Base-by-base conservation (phyloP, 345 rosid species). In the Lepidium sativum region DNA sequence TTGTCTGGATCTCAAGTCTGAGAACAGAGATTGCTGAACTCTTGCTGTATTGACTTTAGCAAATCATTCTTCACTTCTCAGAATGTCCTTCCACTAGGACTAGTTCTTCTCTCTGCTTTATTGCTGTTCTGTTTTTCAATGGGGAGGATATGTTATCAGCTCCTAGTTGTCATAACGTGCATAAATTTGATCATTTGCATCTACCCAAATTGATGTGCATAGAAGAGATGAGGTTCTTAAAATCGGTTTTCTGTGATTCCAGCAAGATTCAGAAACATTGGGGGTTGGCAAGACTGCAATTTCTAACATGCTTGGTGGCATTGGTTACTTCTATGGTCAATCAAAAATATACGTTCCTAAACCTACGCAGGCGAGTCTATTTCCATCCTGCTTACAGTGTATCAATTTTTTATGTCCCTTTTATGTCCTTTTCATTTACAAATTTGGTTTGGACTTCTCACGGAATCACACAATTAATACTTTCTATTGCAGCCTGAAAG, bases 301-400 rank as follows among this genome's bases (percentile, higher is more conserved):
- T 50, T 83, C 84, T 44, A 94, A 94, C 77, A 80, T 94, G 96
- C 72, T 94, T 77, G 99, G 99, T 58, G 92, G 96, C 65, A 85
- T 94, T 80, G 96, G 99, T 54, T 94, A 94, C 79, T 90, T 90
- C 52, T 90, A 86, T 73, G 99, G 99, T 37, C 95, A 84, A 71
- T 90, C 97, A 65, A 94, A 79, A 79, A 82, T 94, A 41, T 65
- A 91, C 21, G 54, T 71, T 67, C 86, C 91, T 7, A 75, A 45
- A 78, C 78, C 67, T 60, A 49, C 87, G 59, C 68, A 77, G 68
- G 99, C 86, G 55, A 83, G 96, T 68, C 59, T 49, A 47, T 37
- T 73, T 62, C 34, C 62, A 53, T 55, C 70, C 44, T 70, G 16
- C 16, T 48, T 64, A 17, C 51, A 4, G 38, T 58, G 14, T 14